Evolutionary conservation across 1,284 basidiomycete genomes (phyloP), one percentile per base, ranked within the genome.

Genomic region (Veloporphyrellus conicus): DNA sequence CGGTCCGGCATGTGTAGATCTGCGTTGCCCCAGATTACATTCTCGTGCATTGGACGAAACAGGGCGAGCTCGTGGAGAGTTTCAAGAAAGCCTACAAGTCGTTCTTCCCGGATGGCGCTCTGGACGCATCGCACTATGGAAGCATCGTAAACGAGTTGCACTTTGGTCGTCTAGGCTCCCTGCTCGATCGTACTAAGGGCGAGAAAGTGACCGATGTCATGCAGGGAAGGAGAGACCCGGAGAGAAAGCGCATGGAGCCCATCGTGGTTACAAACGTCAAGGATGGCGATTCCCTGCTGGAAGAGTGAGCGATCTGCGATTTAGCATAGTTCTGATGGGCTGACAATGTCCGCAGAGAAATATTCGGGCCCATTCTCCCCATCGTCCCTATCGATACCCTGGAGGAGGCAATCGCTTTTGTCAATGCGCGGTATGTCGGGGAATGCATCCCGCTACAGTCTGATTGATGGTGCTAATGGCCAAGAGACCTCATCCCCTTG

Each of bases 291-390:
- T 33, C 60, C 2, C 37, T 64, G 18, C 4, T 66, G n/a, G 58
- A 63, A 50, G 62, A 64, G 62, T 64, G 22, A 29, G 63, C 28
- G 11, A 25, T 6, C 6, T 37, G 32, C 32, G 14, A 10, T 4
- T 32, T 29, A 3, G 18, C 19, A 27, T 8, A 29, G 16, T 27
- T 15, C 6, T 1, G 14, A 11, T 22, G 12, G 15, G 19, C 32
- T 46, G 15, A 55, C 9, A n/a, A 35, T 19, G 4, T 34, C 10
- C 10, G 9, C 52, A 80, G 78, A 41, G 84, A 87, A 62, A 68
- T 83, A 12, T 86, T 89, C 61, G 87, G 83, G 0, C 85, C 86
- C 1, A 63, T 88, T 18, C 62, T 89, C 3, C 77, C 84, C 5
- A 75, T 90, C 42, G 61, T 88, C 4, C 71, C 82, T 2, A 74